These are phyloP conservation scores for Notholithocarpus densiflorus DNA, from an alignment of 306 rosid genomes.

Conservation along the genomic window DNA sequence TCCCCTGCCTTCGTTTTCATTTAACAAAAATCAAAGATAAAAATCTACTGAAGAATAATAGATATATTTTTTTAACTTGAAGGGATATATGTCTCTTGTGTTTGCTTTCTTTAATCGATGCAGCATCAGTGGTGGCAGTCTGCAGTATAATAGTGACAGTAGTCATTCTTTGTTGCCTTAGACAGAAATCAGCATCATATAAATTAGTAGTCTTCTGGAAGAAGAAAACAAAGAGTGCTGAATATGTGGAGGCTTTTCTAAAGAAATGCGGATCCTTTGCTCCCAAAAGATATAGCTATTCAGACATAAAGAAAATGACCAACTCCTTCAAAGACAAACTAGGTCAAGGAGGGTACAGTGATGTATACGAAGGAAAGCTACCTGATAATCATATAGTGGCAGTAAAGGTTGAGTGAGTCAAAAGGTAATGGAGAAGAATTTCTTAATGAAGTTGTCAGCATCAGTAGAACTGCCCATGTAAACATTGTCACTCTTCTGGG, in stretches of 20 bases:
- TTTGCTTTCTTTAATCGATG: not conserved
- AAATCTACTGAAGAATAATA: not conserved
- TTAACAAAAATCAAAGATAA: no score
- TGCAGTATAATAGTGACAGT: not conserved
- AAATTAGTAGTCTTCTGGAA: not conserved
- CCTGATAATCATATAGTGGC: no score
- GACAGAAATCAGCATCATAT: not conserved
- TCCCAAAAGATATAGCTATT: no score
- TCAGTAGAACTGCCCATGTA: not conserved
- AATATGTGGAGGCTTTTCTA: no score
- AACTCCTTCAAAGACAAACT: no score
- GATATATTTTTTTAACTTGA: not conserved
- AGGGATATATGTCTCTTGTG: not conserved
- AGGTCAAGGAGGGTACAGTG: no score
- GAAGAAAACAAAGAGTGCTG: no score
- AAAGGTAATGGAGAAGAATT: not conserved
- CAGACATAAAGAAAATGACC: no score
- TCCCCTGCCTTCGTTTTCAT: accelerated
- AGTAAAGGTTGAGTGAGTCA: no score
- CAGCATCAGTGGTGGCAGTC: not conserved
- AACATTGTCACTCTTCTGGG: not conserved
- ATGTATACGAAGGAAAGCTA: no score
- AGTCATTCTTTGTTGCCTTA: not conserved
- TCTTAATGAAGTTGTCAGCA: not conserved
- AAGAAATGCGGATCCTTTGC: not conserved